phyloP scores from a whole-genome alignment of 2,329 filamentous ascomycete genomes.

The Biscogniauxia mediterranea region DNA sequence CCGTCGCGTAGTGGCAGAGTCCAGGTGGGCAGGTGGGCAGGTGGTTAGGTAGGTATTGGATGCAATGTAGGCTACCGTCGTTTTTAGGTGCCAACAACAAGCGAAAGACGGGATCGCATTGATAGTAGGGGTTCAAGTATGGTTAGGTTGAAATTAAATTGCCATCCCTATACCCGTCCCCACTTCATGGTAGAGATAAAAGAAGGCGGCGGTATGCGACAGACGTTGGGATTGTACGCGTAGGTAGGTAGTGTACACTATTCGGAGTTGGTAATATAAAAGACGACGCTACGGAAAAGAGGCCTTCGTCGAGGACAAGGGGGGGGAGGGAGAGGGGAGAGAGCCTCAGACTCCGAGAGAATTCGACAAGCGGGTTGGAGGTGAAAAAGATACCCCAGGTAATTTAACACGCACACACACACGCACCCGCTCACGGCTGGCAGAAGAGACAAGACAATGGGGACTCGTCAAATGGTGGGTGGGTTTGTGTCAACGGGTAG shows the following conservation, averaged over 20 bases:
- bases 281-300: background rate
- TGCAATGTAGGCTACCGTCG: background rate
- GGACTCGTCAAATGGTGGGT: background rate
- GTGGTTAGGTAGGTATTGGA: no score
- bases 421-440: background rate
- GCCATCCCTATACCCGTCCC: slow-evolving; percentile 12
- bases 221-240: background rate
- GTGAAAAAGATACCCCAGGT: background rate
- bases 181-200: slow-evolving; percentile 9
- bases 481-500: no score
- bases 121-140: slow-evolving; percentile 14
- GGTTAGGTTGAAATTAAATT: slow-evolving; percentile 15
- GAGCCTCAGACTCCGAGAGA: background rate
- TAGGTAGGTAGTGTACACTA: background rate
- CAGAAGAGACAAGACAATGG: background rate
- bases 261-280: background rate
- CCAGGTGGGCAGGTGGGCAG: slow-evolving; percentile 3
- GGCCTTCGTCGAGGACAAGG: background rate
- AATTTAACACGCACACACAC: background rate
- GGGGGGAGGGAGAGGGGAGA: no score
- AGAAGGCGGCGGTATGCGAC: background rate
- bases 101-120: slow-evolving; percentile 20
- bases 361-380: background rate
- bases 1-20: slow-evolving; percentile 2
- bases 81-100: slow-evolving; percentile 8